Evolutionary conservation across 192 early-diverging fungal species (phyloP).

Genomic region (Entomortierella chlamydospora): DNA sequence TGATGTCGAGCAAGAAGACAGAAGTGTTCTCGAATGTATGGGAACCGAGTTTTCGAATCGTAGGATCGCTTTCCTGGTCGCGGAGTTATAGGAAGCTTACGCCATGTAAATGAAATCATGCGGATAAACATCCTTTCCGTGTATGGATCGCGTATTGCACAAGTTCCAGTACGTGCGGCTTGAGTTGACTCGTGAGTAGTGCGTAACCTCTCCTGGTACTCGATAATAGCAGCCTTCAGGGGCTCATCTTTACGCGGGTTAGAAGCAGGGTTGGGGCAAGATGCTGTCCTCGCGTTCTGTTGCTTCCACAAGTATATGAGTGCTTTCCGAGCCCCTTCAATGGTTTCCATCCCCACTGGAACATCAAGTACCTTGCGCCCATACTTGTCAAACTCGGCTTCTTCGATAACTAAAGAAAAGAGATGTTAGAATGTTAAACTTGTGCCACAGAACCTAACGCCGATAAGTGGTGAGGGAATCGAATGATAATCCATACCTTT

Average conservation of each 20-base stretch:
- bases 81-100: neutral
- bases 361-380: neutral
- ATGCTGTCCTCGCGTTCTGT: neutral
- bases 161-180: neutral
- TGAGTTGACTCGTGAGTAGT: neutral
- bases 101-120: constrained; percentile 10
- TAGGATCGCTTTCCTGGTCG: constrained; percentile 2
- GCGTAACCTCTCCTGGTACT: neutral
- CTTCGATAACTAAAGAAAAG: too few relatives aligned
- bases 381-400: neutral
- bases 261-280: constrained; percentile 1
- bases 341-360: neutral
- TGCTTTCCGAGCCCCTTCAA: neutral
- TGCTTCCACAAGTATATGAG: constrained; percentile 18
- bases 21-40: constrained; percentile 15
- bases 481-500: too few relatives aligned
- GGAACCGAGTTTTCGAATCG: constrained; percentile 6
- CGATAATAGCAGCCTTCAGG: constrained; percentile 11
- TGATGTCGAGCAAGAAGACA: constrained; percentile 1
- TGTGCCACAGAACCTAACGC: too few relatives aligned
- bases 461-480: too few relatives aligned
- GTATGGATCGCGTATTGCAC: constrained; percentile 11
- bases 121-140: constrained; percentile 1
- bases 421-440: too few relatives aligned
- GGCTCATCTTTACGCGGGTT: constrained; percentile 4